Evolutionary conservation across 257 asterid genomes (phyloP).

Genomic region (Salvia miltiorrhiza): DNA sequence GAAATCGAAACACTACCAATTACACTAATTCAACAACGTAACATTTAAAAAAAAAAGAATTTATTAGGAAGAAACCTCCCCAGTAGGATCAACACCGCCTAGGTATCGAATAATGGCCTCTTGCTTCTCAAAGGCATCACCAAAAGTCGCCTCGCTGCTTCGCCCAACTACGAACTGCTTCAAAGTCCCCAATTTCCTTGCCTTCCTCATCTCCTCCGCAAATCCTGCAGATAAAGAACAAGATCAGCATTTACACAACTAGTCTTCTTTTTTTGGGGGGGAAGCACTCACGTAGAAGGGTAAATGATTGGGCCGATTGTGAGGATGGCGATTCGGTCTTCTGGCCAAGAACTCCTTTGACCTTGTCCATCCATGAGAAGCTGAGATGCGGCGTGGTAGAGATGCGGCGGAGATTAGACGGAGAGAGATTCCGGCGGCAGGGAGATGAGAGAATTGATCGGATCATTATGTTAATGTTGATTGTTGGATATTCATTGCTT

Average conservation of each 20-base stretch:
- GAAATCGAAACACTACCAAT: too few relatives aligned
- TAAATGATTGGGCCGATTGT: slow-evolving; percentile 43
- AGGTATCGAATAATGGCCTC: slow-evolving; percentile 75
- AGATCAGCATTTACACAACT: background rate
- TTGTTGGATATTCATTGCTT: background rate
- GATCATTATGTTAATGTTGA: slow-evolving; percentile 18
- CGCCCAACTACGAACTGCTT: slow-evolving; percentile 75
- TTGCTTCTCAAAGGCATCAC: slow-evolving; percentile 73
- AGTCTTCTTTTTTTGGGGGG: background rate
- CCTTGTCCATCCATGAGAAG: slow-evolving; percentile 77
- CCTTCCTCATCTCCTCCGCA: slow-evolving; percentile 79
- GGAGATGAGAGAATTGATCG: slow-evolving; percentile 25
- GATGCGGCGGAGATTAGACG: slow-evolving; percentile 42
- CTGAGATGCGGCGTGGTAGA: slow-evolving; percentile 55
- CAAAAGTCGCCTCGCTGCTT: slow-evolving; percentile 66
- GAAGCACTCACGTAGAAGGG: slow-evolving; percentile 63
- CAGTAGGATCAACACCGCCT: slow-evolving; percentile 71
- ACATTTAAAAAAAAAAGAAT: background rate
- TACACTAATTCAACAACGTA: too few relatives aligned
- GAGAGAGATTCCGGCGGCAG: slow-evolving; percentile 17
- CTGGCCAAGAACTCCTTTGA: slow-evolving; percentile 72
- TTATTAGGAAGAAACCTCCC: slow-evolving; percentile 48
- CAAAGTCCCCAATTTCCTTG: slow-evolving; percentile 62
- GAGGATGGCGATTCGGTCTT: slow-evolving; percentile 25
- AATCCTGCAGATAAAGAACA: slow-evolving; percentile 42